phyloP scores from a whole-genome alignment of 441 rosid species.

The Caryocar brasiliense region DNA sequence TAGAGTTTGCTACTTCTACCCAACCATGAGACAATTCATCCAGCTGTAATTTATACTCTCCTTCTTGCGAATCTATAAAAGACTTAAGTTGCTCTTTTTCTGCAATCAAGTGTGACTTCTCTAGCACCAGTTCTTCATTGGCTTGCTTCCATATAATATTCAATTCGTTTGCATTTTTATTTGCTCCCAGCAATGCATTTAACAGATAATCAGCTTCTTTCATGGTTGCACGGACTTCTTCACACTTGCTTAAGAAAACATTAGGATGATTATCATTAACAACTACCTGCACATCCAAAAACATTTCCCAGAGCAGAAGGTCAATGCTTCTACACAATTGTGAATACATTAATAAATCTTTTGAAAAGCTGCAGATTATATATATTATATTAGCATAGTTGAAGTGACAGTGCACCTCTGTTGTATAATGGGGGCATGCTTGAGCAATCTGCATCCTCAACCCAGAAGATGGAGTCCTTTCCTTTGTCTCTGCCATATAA shows the following conservation, averaged over 20 bases:
- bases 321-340: constrained; percentile 3
- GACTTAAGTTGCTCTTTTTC: constrained; percentile 57
- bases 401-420: constrained; percentile 28
- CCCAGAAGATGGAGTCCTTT: constrained; percentile 21
- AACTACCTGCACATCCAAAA: constrained; percentile 30
- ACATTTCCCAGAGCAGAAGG: constrained; percentile 15
- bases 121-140: constrained; percentile 43
- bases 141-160: constrained; percentile 52
- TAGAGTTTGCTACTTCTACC: constrained; percentile 35
- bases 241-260: constrained; percentile 55
- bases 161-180: constrained; percentile 44
- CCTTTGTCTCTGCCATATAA: constrained; percentile 36
- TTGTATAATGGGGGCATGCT: constrained; percentile 16
- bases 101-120: constrained; percentile 39
- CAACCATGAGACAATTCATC: constrained; percentile 32
- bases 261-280: constrained; percentile 28
- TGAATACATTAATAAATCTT: not conserved
- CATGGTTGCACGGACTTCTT: constrained; percentile 63
- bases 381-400: too few relatives aligned
- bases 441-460: constrained; percentile 23
- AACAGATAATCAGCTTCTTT: constrained; percentile 69
- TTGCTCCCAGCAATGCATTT: constrained; percentile 56
- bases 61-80: constrained; percentile 38
- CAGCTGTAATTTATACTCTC: constrained; percentile 39
- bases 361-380: too few relatives aligned